Percentiles rank a stretch among this genome's conserved stretches.
These are phyloP conservation scores for Porphyrellus sp. DNA, from an alignment of 1,284 basidiomycete genomes.

Conservation along the genomic window DNA sequence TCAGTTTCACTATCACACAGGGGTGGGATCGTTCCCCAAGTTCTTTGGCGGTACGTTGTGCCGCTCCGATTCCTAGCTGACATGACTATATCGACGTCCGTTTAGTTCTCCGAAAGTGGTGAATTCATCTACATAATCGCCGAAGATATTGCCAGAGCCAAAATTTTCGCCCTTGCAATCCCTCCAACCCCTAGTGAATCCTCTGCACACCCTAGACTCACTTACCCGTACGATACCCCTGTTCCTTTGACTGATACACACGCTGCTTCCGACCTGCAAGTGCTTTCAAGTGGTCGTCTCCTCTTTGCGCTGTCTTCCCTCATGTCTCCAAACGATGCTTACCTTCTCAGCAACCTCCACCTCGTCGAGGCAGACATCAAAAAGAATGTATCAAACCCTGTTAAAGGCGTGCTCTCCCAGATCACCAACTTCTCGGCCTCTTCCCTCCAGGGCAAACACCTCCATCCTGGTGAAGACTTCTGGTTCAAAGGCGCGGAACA, in stretches of 20 bases:
- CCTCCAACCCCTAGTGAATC: slow-evolving; percentile 57
- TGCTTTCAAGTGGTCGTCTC: slow-evolving; percentile 56
- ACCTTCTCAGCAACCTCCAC: slow-evolving; percentile 51
- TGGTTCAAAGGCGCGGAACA: slow-evolving; percentile 81
- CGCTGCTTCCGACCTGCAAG: slow-evolving; percentile 58
- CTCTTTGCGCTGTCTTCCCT: slow-evolving; percentile 69
- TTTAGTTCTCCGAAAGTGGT: slow-evolving; percentile 71
- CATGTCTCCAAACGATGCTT: slow-evolving; percentile 72
- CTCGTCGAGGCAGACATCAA: slow-evolving; percentile 40
- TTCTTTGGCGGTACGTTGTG: slow-evolving; percentile 22
- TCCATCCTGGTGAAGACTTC: slow-evolving; percentile 70
- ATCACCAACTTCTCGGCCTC: slow-evolving; percentile 61
- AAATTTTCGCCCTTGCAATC: slow-evolving; percentile 67
- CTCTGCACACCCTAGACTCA: slow-evolving; percentile 48
- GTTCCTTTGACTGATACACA: slow-evolving; percentile 55
- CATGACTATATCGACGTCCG: background rate
- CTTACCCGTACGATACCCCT: slow-evolving; percentile 51
- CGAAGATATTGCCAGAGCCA: slow-evolving; percentile 71
- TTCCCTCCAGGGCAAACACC: slow-evolving; percentile 53
- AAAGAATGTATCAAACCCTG: slow-evolving; percentile 27
- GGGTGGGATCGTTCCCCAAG: slow-evolving; percentile 81
- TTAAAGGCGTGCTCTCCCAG: slow-evolving; percentile 42
- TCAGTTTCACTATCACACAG: slow-evolving; percentile 70
- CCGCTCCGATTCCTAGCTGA: background rate
- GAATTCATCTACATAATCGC: slow-evolving; percentile 69